A percentile compares a stretch with the other conserved stretches of the same genome.
These are phyloP conservation scores for Passiflora organensis DNA, from an alignment of 345 rosid genomes.

Conservation along the genomic window DNA sequence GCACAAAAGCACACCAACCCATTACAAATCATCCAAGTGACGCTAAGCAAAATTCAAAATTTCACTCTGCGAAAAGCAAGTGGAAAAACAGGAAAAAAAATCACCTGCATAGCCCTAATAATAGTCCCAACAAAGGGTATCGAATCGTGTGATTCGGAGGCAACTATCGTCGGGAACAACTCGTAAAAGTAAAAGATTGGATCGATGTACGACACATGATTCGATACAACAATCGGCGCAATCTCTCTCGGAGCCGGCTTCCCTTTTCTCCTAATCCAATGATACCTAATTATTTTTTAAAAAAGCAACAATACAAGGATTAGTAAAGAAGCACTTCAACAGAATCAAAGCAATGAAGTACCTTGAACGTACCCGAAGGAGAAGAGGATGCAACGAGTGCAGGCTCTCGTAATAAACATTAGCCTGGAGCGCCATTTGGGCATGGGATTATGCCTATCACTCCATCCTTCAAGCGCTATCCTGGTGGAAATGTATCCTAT, in stretches of 20 bases:
- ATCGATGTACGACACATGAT: conserved; percentile 84
- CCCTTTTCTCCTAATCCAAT: conserved; percentile 90
- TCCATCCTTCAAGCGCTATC: conserved; percentile 75
- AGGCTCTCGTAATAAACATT: conserved; percentile 89
- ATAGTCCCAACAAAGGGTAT: conserved; percentile 94
- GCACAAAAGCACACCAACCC: conserved; percentile 2
- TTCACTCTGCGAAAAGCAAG: too few relatives aligned
- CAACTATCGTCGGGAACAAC: conserved; percentile 88
- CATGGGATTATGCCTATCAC: conserved; percentile 79
- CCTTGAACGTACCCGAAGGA: conserved; percentile 60
- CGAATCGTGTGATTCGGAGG: conserved; percentile 86
- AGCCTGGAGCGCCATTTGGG: conserved; percentile 75
- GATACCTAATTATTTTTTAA: conserved; percentile 45
- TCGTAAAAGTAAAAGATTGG: conserved; percentile 95
- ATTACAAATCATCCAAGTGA: not conserved
- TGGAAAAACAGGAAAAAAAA: too few relatives aligned
- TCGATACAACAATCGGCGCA: conserved; percentile 91
- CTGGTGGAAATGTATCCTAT: conserved; percentile 71
- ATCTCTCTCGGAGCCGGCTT: conserved; percentile 79
- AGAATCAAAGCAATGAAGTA: too few relatives aligned
- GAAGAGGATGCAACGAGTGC: conserved; percentile 73
- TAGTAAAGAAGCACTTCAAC: too few relatives aligned
- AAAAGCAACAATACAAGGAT: too few relatives aligned
- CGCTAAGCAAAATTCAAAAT: not conserved
- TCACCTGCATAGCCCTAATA: conserved; percentile 98